Evolutionary conservation across 345 rosid genomes (phyloP).

Genomic region (Rhizophora apiculata): DNA sequence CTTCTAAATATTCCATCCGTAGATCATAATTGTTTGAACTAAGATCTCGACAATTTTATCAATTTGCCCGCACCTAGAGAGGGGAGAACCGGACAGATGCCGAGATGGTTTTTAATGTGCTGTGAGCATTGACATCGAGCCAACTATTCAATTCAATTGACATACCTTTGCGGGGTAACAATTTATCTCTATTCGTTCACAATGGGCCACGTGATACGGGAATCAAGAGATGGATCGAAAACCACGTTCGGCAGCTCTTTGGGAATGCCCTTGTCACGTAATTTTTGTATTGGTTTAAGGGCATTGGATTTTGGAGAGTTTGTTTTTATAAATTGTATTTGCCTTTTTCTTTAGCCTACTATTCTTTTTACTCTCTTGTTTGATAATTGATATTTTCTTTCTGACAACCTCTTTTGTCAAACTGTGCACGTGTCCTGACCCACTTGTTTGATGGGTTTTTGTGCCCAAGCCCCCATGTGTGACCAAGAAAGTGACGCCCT

Average conservation of each 20-base stretch:
- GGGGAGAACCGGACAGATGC: too few species aligned
- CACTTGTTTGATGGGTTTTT: constrained; percentile 30
- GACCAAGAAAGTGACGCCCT: constrained; percentile 26
- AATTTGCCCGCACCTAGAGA: too few species aligned
- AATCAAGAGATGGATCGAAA: background rate
- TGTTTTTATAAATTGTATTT: background rate
- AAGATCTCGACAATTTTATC: too few species aligned
- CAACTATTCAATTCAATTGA: too few species aligned
- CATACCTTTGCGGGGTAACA: too few species aligned
- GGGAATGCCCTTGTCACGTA: background rate
- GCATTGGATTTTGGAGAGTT: background rate
- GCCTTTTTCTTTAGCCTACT: too few species aligned
- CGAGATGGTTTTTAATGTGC: too few species aligned
- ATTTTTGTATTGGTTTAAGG: background rate
- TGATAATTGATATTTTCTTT: background rate
- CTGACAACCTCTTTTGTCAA: constrained; percentile 8
- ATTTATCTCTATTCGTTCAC: too few species aligned
- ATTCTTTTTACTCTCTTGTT: background rate
- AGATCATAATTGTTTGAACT: too few species aligned
- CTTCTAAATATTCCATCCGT: too few species aligned
- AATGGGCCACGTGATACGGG: background rate
- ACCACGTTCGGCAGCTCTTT: background rate
- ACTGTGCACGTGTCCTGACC: constrained; percentile 54
- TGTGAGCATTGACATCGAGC: too few species aligned
- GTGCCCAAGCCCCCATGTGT: constrained; percentile 46